Percentiles rank a stretch among this genome's conserved stretches.
phyloP scores from a whole-genome alignment of 2,329 filamentous ascomycete species.

The Colletotrichum tanaceti region DNA sequence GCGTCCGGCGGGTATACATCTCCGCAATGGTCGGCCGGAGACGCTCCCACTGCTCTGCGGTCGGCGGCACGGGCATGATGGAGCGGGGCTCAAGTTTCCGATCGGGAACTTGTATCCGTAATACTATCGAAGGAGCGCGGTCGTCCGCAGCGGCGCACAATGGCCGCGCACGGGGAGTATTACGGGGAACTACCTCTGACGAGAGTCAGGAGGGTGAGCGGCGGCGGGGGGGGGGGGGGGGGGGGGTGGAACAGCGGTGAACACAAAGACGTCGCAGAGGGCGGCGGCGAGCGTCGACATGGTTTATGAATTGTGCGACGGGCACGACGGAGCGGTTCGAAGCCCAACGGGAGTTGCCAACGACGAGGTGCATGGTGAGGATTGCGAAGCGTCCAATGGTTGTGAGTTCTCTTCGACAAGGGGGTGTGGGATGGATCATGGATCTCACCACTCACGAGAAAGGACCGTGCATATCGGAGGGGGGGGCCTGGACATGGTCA shows the following conservation, averaged over 20 bases:
- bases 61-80: constrained; percentile 28
- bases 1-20: constrained; percentile 23
- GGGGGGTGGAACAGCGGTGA: background rate
- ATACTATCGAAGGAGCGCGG: background rate
- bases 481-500: background rate
- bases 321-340: background rate
- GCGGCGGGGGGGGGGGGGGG: too few species aligned
- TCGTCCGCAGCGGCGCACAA: constrained; percentile 3
- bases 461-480: constrained; percentile 20
- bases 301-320: constrained; percentile 28
- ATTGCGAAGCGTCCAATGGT: constrained; percentile 6
- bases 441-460: constrained; percentile 12
- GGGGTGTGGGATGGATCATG: background rate
- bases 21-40: constrained; percentile 24
- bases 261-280: background rate
- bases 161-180: background rate
- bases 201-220: background rate
- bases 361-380: constrained; percentile 19
- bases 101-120: background rate
- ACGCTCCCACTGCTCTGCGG: constrained; percentile 31
- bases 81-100: background rate
- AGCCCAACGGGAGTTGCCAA: constrained; percentile 6
- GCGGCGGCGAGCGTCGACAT: constrained; percentile 10
- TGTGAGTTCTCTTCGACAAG: background rate
- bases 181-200: background rate